These are phyloP conservation scores for Forsythia viridissima DNA, from an alignment of 257 asterid genomes.

Conservation along the genomic window DNA sequence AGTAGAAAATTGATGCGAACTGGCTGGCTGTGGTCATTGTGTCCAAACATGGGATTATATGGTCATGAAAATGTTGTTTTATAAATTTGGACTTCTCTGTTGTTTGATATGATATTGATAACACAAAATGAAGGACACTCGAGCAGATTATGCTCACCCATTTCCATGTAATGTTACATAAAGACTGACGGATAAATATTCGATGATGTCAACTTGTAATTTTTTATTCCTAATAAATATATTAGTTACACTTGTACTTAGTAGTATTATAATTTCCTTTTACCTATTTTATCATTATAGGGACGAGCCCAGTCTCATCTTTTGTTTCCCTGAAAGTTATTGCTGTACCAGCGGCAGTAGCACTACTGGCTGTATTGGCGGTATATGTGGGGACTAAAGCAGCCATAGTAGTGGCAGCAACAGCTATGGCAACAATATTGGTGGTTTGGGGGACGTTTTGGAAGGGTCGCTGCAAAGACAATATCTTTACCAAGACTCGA, in stretches of 20 bases:
- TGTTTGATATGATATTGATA: neutral
- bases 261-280: conserved; percentile 37
- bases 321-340: conserved; percentile 69
- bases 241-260: conserved; percentile 38
- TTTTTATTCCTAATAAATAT: conserved; percentile 29
- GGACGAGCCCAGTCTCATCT: conserved; percentile 81
- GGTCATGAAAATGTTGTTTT: conserved; percentile 12
- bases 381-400: conserved; percentile 59
- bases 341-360: conserved; percentile 81
- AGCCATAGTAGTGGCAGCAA: conserved; percentile 74
- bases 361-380: conserved; percentile 64
- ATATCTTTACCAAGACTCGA: conserved; percentile 69
- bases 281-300: conserved; percentile 75
- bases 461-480: conserved; percentile 61
- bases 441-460: conserved; percentile 69
- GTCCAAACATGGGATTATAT: neutral
- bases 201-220: conserved; percentile 16
- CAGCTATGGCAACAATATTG: conserved; percentile 69
- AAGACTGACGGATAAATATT: conserved; percentile 23
- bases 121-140: conserved; percentile 14
- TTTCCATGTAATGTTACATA: neutral
- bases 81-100: neutral
- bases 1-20: conserved; percentile 1
- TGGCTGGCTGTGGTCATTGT: conserved; percentile 8
- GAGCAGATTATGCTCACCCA: neutral